These are phyloP conservation scores for Knufia petricola DNA, from an alignment of 2,329 filamentous ascomycete species.

Conservation along the genomic window DNA sequence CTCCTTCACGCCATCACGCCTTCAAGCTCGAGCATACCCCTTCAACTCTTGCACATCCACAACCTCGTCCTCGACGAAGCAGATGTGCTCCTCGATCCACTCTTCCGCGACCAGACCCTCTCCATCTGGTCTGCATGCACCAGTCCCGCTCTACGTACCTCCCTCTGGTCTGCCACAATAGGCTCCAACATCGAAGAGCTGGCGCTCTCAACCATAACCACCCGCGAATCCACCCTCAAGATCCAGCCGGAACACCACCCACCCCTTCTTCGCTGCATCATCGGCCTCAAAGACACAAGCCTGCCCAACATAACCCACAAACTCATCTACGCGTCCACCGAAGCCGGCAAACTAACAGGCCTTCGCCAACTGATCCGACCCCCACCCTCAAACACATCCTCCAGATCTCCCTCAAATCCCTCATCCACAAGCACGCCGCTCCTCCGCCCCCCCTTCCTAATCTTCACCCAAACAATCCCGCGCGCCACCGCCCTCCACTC, in stretches of 20 bases:
- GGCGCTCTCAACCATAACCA: slow-evolving; percentile 56
- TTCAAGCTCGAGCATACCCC: slow-evolving; percentile 29
- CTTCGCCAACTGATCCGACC: slow-evolving; percentile 83
- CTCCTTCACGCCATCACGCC: slow-evolving; percentile 61
- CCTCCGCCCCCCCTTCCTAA: slow-evolving; percentile 78
- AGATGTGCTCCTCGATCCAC: slow-evolving; percentile 81
- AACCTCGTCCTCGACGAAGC: slow-evolving; percentile 84
- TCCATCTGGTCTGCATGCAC: slow-evolving; percentile 73
- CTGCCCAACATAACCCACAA: slow-evolving; percentile 86
- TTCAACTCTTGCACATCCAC: slow-evolving; percentile 55
- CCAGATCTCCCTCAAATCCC: slow-evolving; percentile 38
- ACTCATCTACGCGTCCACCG: slow-evolving; percentile 81
- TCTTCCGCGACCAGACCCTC: slow-evolving; percentile 83
- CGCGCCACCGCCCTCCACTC: slow-evolving; percentile 78
- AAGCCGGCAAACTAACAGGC: slow-evolving; percentile 85
- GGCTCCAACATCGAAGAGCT: slow-evolving; percentile 82
- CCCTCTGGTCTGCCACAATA: slow-evolving; percentile 96
- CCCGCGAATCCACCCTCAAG: slow-evolving; percentile 38
- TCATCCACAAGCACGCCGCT: slow-evolving; percentile 43
- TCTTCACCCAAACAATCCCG: slow-evolving; percentile 94
- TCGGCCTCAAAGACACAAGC: slow-evolving; percentile 93
- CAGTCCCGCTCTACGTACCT: slow-evolving; percentile 59
- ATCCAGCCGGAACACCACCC: slow-evolving; percentile 27
- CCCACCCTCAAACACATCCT: slow-evolving; percentile 22
- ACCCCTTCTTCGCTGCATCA: slow-evolving; percentile 70